Evolutionary conservation across 176 grass and related monocot species (phyloP).

Genomic region (Oryza punctata): DNA sequence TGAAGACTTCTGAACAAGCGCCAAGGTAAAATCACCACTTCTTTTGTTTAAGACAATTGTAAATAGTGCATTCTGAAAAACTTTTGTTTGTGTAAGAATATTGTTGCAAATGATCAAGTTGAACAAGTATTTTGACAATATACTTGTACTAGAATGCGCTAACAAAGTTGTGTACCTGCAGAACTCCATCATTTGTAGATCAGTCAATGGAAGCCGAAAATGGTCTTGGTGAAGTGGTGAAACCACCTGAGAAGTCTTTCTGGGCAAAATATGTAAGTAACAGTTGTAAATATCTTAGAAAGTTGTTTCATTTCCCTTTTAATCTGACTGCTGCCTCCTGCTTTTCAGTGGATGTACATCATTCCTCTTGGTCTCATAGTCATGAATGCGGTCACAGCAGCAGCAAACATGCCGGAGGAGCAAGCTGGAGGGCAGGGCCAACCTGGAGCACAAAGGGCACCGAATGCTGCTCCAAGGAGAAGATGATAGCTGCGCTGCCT

Average conservation of each 20-base stretch:
- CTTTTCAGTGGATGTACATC: slow-evolving; percentile 98
- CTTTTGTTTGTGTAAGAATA: neutral
- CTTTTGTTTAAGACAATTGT: slow-evolving; percentile 5
- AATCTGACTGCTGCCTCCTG: slow-evolving; percentile 15
- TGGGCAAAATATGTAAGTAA: slow-evolving; percentile 99
- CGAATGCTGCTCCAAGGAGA: slow-evolving; percentile 71
- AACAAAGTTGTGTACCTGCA: slow-evolving; percentile 42
- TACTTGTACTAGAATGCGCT: neutral
- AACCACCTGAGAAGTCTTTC: slow-evolving; percentile 90
- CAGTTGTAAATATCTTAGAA: slow-evolving; percentile 6
- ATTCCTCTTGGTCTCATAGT: slow-evolving; percentile 91
- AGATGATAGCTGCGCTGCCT: slow-evolving; percentile 57
- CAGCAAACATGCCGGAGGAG: slow-evolving; percentile 77
- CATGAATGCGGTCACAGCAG: slow-evolving; percentile 93
- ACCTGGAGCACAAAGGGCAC: slow-evolving; percentile 59
- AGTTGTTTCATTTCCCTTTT: neutral
- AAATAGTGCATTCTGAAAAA: neutral
- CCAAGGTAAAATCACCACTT: slow-evolving; percentile 63
- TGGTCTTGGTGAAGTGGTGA: slow-evolving; percentile 75
- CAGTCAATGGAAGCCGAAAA: slow-evolving; percentile 64
- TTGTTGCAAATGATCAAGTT: neutral
- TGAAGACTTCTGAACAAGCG: slow-evolving; percentile 92
- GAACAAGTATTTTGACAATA: neutral
- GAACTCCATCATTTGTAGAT: slow-evolving; percentile 93
- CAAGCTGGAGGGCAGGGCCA: slow-evolving; percentile 66